These are phyloP conservation scores for Oenanthe sinensis DNA, from an alignment of 129 eudicot species.

Conservation along the genomic window DNA sequence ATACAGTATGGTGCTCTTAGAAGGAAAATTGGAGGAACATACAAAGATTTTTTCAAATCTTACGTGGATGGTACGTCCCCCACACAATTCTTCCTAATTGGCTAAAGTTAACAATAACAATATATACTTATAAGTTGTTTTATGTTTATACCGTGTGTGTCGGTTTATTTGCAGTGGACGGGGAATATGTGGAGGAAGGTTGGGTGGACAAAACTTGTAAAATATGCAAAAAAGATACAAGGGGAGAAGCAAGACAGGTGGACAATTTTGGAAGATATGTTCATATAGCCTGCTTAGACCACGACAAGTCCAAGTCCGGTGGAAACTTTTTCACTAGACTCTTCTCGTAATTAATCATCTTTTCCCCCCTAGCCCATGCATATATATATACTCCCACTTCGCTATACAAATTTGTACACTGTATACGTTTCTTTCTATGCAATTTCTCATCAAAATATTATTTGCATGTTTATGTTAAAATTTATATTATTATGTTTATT, in stretches of 20 bases:
- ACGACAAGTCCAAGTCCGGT: constrained; percentile 55
- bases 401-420: too few species aligned
- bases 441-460: too few species aligned
- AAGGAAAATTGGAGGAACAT: constrained; percentile 98
- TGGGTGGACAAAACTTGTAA: constrained; percentile 99
- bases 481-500: too few species aligned
- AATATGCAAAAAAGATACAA: constrained; percentile 90
- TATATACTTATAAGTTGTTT: background rate
- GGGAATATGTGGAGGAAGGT: constrained; percentile 91
- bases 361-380: background rate
- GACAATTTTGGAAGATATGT: constrained; percentile 81
- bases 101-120: too few species aligned
- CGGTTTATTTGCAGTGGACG: constrained; percentile 46
- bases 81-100: background rate
- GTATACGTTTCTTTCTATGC: too few species aligned
- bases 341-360: constrained; percentile 29
- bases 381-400: too few species aligned
- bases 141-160: background rate
- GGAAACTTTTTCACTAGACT: constrained; percentile 82
- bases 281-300: constrained; percentile 78
- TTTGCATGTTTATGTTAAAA: too few species aligned
- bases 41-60: constrained; percentile 97
- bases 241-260: constrained; percentile 72
- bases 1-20: constrained; percentile 92
- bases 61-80: constrained; percentile 67